These are phyloP conservation scores for Ceratocystis cacaofunesta DNA, from an alignment of 2,329 filamentous ascomycete genomes.

Conservation along the genomic window DNA sequence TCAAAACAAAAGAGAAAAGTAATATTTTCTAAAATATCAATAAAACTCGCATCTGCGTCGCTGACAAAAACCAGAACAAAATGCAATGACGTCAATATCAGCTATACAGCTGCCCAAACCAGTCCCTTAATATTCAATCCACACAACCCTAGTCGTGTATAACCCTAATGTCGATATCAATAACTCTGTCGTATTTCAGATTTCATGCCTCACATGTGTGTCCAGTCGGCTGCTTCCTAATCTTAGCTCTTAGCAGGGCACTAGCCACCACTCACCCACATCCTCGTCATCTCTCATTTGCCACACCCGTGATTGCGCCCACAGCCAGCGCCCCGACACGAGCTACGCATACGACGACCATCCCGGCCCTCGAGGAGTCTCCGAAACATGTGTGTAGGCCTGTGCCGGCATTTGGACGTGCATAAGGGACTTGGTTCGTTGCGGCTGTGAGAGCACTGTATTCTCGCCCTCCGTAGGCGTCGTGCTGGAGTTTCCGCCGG, in stretches of 20 bases:
- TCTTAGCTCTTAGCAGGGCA: neutral
- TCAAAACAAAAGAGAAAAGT: neutral
- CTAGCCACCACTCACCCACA: neutral
- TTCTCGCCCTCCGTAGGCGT: neutral
- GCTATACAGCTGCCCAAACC: neutral
- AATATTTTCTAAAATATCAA: neutral
- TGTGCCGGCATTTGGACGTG: neutral
- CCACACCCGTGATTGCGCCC: neutral
- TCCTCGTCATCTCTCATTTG: neutral
- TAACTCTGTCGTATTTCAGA: too few relatives aligned
- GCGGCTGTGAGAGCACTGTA: neutral
- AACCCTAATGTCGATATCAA: neutral
- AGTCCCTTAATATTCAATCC: neutral
- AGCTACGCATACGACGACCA: conserved; percentile 8
- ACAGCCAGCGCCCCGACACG: neutral
- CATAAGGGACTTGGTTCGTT: neutral
- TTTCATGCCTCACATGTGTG: neutral
- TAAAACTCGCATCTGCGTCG: neutral
- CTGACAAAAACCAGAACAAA: neutral
- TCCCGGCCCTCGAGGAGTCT: neutral
- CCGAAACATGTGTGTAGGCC: neutral
- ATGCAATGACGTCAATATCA: neutral
- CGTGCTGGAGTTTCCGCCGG: neutral
- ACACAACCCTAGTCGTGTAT: neutral
- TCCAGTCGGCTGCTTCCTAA: neutral